phyloP scores from a whole-genome alignment of 2,329 filamentous ascomycete genomes.

The Pseudogymnoascus sp. region DNA sequence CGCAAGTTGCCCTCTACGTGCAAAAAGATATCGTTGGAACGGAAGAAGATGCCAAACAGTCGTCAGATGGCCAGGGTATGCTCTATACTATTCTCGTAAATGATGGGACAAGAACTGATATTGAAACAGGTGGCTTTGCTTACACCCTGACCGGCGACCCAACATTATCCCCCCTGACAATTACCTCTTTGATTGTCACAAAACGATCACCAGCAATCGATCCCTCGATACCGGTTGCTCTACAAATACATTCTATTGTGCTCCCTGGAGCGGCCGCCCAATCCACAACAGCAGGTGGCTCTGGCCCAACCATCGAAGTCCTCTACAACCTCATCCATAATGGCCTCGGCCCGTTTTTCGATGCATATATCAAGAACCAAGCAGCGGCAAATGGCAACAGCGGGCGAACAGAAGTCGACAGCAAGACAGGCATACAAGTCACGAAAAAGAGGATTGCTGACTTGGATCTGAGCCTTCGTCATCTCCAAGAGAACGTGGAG shows the following conservation, averaged over 20 bases:
- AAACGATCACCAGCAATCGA: constrained; percentile 89
- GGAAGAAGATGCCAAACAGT: constrained; percentile 27
- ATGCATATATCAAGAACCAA: constrained; percentile 84
- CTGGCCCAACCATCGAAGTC: constrained; percentile 70
- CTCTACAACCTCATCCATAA: constrained; percentile 88
- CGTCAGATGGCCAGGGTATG: constrained; percentile 34
- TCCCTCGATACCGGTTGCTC: constrained; percentile 70
- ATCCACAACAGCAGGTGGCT: constrained; percentile 59
- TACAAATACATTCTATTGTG: constrained; percentile 89
- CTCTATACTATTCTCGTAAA: not conserved
- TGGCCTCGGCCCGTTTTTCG: constrained; percentile 90
- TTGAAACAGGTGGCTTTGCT: constrained; percentile 30
- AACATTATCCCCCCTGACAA: constrained; percentile 69
- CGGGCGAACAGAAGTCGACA: constrained; percentile 75
- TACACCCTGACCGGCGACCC: constrained; percentile 82
- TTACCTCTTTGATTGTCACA: constrained; percentile 79
- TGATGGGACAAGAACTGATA: constrained; percentile 24
- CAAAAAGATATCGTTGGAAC: constrained; percentile 64
- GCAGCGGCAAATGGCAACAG: constrained; percentile 60
- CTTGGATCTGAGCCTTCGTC: constrained; percentile 79
- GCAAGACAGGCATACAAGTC: constrained; percentile 91
- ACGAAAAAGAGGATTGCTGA: constrained; percentile 97
- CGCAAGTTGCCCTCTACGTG: constrained; percentile 82
- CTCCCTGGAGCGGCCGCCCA: constrained; percentile 74
- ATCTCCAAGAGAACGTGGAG: constrained; percentile 95